Evolutionary conservation across 352 stramenopile genomes (phyloP), one percentile per base, ranked within the genome.

Genomic region (Globisporangium barbulae): DNA sequence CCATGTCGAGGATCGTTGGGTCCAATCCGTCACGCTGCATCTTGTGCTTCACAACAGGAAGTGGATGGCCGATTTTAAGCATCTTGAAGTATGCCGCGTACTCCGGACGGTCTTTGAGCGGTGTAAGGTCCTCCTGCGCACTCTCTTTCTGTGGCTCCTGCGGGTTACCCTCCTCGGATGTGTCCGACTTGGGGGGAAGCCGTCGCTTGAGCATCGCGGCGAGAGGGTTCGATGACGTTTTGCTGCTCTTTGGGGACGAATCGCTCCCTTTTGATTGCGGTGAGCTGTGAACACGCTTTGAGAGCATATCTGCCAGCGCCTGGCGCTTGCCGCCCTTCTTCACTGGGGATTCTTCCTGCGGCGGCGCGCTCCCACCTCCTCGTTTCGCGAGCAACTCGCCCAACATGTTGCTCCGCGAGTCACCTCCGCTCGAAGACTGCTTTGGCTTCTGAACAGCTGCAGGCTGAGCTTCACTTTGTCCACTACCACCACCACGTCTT

Each of bases 71-170:
- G 19, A 95, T 84, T 65, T 85, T 89, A 15, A 94, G 68, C 79
- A 95, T 91, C 62, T 79, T 91, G 61, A 95, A 94, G 68, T 90
- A 95, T 55, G 89, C 78, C 52, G 65, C 54, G 58, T 85, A 93
- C 59, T 77, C 76, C 6, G 85, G 87, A 52, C 92, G 73, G 19
- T 91, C 75, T 59, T 89, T 91, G 30, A 90, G 28, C 5, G 74
- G 74, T 0, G 71, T 79, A 25, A 70, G 58, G 21, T 83, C 61
- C 45, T 78, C 73, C 10, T 65, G 52, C 63, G 59, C 37, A 61
- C 17, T 54, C 17, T 61, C 54, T 19, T 35, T 44, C 52, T 56
- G 13, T 7, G 59, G 50, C 37, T 72, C 47, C 33, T 60, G 42
- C 2, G 35, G 25, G 53, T 64, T 55, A 25, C 44, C 56, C 17